Evolutionary conservation across 768 basidiomycete species (phyloP).

Genomic region (Hygrocybe punicea): DNA sequence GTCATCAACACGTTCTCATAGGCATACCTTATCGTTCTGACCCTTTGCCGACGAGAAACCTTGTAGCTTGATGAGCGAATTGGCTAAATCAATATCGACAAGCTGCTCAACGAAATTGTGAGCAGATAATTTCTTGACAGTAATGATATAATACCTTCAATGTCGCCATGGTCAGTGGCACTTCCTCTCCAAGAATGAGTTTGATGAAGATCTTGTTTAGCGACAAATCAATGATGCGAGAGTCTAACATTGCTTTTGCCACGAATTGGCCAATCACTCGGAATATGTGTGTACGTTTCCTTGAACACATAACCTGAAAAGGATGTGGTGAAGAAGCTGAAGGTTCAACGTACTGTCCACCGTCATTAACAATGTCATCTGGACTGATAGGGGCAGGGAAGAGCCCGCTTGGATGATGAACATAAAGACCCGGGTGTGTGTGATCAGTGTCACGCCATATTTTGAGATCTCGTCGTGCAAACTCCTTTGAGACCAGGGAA

Average conservation of each 20-base stretch:
- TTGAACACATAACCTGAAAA: slow-evolving; percentile 34
- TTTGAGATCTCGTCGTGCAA: slow-evolving; percentile 81
- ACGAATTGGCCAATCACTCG: slow-evolving; percentile 93
- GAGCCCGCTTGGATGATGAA: slow-evolving; percentile 79
- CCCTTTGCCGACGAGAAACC: slow-evolving; percentile 52
- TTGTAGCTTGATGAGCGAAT: slow-evolving; percentile 78
- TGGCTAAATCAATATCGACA: slow-evolving; percentile 81
- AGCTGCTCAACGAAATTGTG: slow-evolving; percentile 43
- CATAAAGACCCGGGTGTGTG: slow-evolving; percentile 59
- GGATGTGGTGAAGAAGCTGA: slow-evolving; percentile 5
- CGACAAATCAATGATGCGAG: slow-evolving; percentile 92
- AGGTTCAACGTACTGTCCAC: slow-evolving; percentile 57
- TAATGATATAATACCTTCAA: slow-evolving; percentile 55
- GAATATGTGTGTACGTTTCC: slow-evolving; percentile 83
- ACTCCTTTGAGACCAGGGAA: slow-evolving; percentile 93
- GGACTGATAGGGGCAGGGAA: slow-evolving; percentile 81
- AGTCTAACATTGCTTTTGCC: slow-evolving; percentile 95
- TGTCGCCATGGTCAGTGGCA: slow-evolving; percentile 78
- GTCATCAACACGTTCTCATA: not conserved
- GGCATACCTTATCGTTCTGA: slow-evolving; percentile 53
- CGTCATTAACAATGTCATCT: slow-evolving; percentile 68
- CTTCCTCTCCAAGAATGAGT: slow-evolving; percentile 79
- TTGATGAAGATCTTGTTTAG: slow-evolving; percentile 96
- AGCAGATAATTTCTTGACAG: not conserved
- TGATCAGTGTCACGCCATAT: slow-evolving; percentile 89